Evolutionary conservation across 495 filamentous ascomycete species (phyloP).

Genomic region (Talaromyces ruber): DNA sequence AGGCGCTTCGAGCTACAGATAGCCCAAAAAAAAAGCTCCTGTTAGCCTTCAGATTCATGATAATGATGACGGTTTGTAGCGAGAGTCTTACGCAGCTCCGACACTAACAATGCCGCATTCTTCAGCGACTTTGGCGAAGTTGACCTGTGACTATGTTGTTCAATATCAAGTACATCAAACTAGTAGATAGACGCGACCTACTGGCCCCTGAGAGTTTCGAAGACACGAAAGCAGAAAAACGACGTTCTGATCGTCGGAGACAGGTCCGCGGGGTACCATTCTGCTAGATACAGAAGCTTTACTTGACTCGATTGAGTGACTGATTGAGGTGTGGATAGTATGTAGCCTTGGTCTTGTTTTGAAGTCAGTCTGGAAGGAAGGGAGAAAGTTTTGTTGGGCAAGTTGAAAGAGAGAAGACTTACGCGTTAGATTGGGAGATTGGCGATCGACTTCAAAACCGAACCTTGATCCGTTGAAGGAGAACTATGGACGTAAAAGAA

Average conservation of each 20-base stretch:
- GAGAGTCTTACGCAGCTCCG: constrained; percentile 56
- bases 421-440: too few relatives aligned
- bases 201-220: constrained; percentile 48
- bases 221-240: constrained; percentile 59
- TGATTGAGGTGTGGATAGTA: background rate
- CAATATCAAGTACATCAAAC: background rate
- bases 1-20: background rate
- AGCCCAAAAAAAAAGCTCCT: too few relatives aligned
- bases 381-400: background rate
- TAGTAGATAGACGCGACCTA: constrained; percentile 17
- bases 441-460: too few relatives aligned
- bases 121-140: constrained; percentile 53
- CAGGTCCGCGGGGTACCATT: constrained; percentile 20
- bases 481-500: background rate
- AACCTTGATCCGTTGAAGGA: too few relatives aligned
- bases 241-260: constrained; percentile 44
- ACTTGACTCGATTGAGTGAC: background rate
- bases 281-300: background rate
- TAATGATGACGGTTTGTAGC: background rate
- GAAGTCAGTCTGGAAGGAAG: too few relatives aligned
- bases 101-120: constrained; percentile 54
- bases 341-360: background rate
- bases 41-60: background rate
- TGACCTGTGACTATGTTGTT: constrained; percentile 33
- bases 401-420: background rate